phyloP scores from a whole-genome alignment of 2,329 filamentous ascomycete genomes.

The Saccharata proteae region DNA sequence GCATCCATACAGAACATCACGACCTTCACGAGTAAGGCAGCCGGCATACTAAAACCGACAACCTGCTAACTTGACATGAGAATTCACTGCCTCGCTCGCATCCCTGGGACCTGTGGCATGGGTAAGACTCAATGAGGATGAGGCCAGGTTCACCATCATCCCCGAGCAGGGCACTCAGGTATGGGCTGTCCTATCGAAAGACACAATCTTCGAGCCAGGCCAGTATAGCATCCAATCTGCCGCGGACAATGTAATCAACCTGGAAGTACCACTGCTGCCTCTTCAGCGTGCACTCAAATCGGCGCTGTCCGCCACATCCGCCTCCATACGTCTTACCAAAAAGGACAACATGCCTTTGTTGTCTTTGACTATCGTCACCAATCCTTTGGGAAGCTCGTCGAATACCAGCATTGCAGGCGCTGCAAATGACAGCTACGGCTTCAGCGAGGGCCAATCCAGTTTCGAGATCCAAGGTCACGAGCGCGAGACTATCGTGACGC shows the following conservation, averaged over 20 bases:
- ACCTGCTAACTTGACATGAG: no score
- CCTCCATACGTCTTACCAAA: constrained; percentile 82
- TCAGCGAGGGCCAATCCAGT: constrained; percentile 23
- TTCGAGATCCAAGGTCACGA: constrained; percentile 44
- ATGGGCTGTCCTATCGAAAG: constrained; percentile 57
- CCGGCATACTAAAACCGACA: constrained; percentile 1
- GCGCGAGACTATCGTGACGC: constrained; percentile 83
- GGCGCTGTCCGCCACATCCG: constrained; percentile 66
- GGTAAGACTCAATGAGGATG: constrained; percentile 78
- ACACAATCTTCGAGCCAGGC: constrained; percentile 70
- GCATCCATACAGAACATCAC: constrained; percentile 39
- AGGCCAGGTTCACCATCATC: constrained; percentile 87
- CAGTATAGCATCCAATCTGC: constrained; percentile 77
- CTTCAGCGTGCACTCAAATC: constrained; percentile 88
- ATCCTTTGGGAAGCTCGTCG: constrained; percentile 45
- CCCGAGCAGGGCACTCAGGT: constrained; percentile 92
- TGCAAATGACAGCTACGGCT: constrained; percentile 14
- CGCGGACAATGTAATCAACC: constrained; percentile 83
- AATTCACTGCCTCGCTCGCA: constrained; percentile 50
- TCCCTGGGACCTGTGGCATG: constrained; percentile 74
- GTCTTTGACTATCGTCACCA: constrained; percentile 78
- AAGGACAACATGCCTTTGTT: constrained; percentile 79
- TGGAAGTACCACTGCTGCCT: constrained; percentile 81
- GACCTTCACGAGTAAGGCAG: constrained; percentile 39
- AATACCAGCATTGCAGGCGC: constrained; percentile 23